phyloP scores from a whole-genome alignment of 129 eudicot genomes.

The Sambucus nigra region DNA sequence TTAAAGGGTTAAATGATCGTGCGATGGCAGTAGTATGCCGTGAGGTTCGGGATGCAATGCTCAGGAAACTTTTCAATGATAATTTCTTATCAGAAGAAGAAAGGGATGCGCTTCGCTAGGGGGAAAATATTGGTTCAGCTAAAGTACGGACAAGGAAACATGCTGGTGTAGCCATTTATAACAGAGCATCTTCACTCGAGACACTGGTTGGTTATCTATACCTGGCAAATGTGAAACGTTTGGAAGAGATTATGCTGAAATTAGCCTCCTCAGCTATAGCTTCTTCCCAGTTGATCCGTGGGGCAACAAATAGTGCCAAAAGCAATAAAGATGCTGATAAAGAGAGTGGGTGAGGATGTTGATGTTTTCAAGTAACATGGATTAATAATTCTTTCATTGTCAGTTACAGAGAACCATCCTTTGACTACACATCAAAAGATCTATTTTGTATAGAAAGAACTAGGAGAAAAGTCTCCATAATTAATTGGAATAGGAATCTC shows the following conservation, averaged over 20 bases:
- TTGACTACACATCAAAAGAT: too few species aligned
- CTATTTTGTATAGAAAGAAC: too few species aligned
- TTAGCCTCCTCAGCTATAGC: conserved; percentile 58
- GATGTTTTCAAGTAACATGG: too few species aligned
- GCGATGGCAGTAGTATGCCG: conserved; percentile 96
- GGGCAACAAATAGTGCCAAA: conserved; percentile 29
- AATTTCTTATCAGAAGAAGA: conserved; percentile 60
- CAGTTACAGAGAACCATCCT: too few species aligned
- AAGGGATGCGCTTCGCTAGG: conserved; percentile 88
- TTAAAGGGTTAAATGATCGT: conserved; percentile 80
- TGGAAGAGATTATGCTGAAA: conserved; percentile 78
- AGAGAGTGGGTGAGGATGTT: too few species aligned
- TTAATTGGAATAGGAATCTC: too few species aligned
- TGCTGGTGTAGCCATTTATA: conserved; percentile 92
- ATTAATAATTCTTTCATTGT: too few species aligned
- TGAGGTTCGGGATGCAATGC: conserved; percentile 95
- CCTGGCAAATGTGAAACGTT: conserved; percentile 64
- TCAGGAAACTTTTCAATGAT: conserved; percentile 62
- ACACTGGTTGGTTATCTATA: conserved; percentile 92
- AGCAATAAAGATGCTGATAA: too few species aligned
- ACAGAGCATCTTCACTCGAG: conserved; percentile 91
- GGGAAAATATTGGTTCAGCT: conserved; percentile 64
- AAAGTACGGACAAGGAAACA: conserved; percentile 86
- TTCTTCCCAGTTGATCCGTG: conserved; percentile 32
- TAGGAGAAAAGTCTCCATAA: too few species aligned